Conservation (phyloP, 352 stramenopile genomes). For the Aphanomyces astaci region DNA sequence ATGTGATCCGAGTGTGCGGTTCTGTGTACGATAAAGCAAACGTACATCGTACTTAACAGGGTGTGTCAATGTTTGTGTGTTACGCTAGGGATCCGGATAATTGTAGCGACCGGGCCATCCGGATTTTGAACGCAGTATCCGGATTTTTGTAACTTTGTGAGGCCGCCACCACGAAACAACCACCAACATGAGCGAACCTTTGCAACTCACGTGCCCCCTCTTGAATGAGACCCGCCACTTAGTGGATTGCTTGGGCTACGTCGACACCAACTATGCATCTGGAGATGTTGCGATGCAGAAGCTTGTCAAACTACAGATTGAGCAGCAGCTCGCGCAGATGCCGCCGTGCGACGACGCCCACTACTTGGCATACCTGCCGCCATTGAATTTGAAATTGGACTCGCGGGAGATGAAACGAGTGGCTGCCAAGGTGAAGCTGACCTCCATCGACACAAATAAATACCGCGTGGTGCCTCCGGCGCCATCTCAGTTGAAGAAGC, state of each 20-base stretch:
- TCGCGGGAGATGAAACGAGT: constrained; percentile 66
- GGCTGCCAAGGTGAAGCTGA: constrained; percentile 50
- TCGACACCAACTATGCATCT: constrained; percentile 48
- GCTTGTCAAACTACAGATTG: constrained; percentile 36
- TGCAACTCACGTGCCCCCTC: constrained; percentile 42
- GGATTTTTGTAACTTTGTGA: background rate
- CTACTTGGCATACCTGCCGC: constrained; percentile 60
- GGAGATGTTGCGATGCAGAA: constrained; percentile 17
- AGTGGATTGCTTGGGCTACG: constrained; percentile 67
- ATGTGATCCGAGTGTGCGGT: too few relatives aligned
- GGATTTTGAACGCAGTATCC: background rate
- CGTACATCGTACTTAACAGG: too few relatives aligned
- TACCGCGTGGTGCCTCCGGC: constrained; percentile 39
- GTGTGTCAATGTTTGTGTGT: too few relatives aligned
- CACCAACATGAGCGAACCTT: constrained; percentile 25
- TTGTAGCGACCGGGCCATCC: background rate
- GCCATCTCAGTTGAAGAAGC: constrained; percentile 16
- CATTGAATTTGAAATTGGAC: constrained; percentile 46
- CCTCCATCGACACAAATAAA: constrained; percentile 62
- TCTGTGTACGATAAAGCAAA: too few relatives aligned
- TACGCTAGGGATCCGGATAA: background rate
- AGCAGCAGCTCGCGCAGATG: constrained; percentile 68
- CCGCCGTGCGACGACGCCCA: constrained; percentile 38
- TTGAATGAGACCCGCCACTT: constrained; percentile 51
- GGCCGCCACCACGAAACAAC: background rate